Evolutionary conservation across 768 basidiomycete genomes (phyloP), one percentile per base, ranked within the genome.

Genomic region (Auriscalpium orientale): DNA sequence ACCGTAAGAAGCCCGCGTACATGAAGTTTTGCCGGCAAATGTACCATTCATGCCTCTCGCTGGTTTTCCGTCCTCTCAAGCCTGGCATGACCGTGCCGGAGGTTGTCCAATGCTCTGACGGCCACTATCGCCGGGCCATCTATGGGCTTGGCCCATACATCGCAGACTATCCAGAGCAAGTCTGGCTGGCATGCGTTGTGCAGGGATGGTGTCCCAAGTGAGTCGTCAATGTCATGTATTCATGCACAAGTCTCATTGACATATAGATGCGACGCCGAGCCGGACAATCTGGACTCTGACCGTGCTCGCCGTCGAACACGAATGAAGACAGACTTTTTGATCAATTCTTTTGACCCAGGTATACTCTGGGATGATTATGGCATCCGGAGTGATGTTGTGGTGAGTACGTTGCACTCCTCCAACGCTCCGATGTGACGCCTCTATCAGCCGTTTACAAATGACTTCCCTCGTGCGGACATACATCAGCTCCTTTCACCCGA

Each of bases 81-180:
- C 49, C 46, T 20, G 45, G 54, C 3, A 47, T 58, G 43, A 37
- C 28, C 11, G 28, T 1, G 1, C 54, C 54, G 5, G 45, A 56
- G 8, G 45, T 58, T 11, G n/a, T 22, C 36, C 11, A 10, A 40
- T 58, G 53, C 21, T 33, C 57, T 8, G 57, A 58, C 38, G 48
- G 57, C 6, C 55, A 58, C 33, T 56, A 43, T 40, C 28, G 55
- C 12, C 40, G 21, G 10, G 49, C 46, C 2, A 56, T 58, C 13
- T 58, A 56, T 35, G 55, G 44, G 13, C 21, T 58, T 50, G 40
- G 55, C 5, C 37, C 57, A 2, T 58, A 56, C 43, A 58, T 56
- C 22, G 57, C 55, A 15, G 57, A 58, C 22, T 58, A 58, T 20
- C 57, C 55, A 45, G 55, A 56, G 21, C 55, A 56, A 56, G 55